Evolutionary conservation across 2,329 filamentous ascomycete genomes (phyloP).

Genomic region (Diplodia mutila): DNA sequence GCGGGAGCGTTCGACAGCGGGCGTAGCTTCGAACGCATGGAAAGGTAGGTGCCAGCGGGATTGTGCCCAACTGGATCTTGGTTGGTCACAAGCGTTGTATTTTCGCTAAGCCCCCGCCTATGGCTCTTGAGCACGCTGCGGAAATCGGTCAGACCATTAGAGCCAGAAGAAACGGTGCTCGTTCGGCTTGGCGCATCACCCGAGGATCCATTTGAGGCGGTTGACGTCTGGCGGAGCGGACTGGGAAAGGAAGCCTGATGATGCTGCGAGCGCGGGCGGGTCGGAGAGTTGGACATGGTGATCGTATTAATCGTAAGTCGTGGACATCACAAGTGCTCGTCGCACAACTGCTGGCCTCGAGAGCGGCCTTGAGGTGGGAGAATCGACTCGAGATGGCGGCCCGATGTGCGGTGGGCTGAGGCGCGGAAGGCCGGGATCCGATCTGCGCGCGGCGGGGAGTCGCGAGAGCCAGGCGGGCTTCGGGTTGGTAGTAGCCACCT

Average conservation of each 20-base stretch:
- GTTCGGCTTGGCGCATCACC: slow-evolving; percentile 58
- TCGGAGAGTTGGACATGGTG: slow-evolving; percentile 41
- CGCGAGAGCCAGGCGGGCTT: background rate
- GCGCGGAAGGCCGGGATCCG: background rate
- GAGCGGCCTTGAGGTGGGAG: background rate
- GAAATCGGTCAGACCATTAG: slow-evolving; percentile 68
- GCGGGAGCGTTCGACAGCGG: slow-evolving; percentile 44
- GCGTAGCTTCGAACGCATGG: slow-evolving; percentile 61
- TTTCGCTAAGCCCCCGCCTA: slow-evolving; percentile 77
- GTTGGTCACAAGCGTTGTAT: slow-evolving; percentile 49
- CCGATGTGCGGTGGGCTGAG: background rate
- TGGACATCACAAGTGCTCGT: slow-evolving; percentile 25
- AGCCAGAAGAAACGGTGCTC: slow-evolving; percentile 75
- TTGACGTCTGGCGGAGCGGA: slow-evolving; percentile 66
- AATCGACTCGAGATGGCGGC: background rate
- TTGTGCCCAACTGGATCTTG: slow-evolving; percentile 50
- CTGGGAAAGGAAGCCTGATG: slow-evolving; percentile 49
- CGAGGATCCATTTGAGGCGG: slow-evolving; percentile 70
- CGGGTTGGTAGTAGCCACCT: background rate
- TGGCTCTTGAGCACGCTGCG: slow-evolving; percentile 56
- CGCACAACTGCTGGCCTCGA: slow-evolving; percentile 16
- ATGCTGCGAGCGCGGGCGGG: slow-evolving; percentile 41
- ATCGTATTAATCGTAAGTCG: slow-evolving; percentile 26
- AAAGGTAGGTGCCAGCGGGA: slow-evolving; percentile 70
- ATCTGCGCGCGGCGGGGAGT: background rate